Evolutionary conservation across 192 early-diverging fungal genomes (phyloP), one percentile per base, ranked within the genome.

Genomic region (Diversispora eburnea): DNA sequence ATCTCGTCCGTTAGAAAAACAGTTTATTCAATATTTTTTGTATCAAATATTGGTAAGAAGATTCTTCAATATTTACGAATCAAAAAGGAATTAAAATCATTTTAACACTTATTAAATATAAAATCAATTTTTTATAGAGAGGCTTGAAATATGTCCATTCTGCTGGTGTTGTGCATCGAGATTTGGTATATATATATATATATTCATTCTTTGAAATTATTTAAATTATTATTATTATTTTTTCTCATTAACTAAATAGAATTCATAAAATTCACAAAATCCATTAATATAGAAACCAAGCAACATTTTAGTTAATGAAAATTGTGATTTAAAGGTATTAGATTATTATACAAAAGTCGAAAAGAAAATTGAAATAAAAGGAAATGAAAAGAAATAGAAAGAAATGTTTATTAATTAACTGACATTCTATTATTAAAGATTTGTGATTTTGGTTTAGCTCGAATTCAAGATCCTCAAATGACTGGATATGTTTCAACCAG

Each of bases 401-500:
- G 25, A 33, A 33, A 33, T 33, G 25, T 33, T 33, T 47, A 25
- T 19, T 0, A 10, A 66, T 17, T 71, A 25, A 43, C 7, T 6
- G 8, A 59, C 10, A 12, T 43, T 57, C 42, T 47, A 41, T n/a
- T 41, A 43, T 59, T 71, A 15, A 48, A 83, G 85, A 99, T 99
- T 76, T 97, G 95, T 81, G 97, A 99, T 81, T 96, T 99, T 80
- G 97, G 97, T 4, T 80, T 99, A 57, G 97, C 97, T 4, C 91
- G 97, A 73, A 90, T 96, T 55, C 92, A 94, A 73, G 95, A 96
- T 73, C 90, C 91, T 72, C 92, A 95, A 78, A 98, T 98, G 95
- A 98, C 95, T 22, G 95, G 95, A 39, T 99, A 99, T 81, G 97
- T 97, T 20, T 94, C 95, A 8, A 97, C 97, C 13, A 86, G 97